A percentile compares a stretch with the other conserved stretches of the same genome.
phyloP scores from a whole-genome alignment of 23 red algal species.

The Gracilariopsis chorda region DNA sequence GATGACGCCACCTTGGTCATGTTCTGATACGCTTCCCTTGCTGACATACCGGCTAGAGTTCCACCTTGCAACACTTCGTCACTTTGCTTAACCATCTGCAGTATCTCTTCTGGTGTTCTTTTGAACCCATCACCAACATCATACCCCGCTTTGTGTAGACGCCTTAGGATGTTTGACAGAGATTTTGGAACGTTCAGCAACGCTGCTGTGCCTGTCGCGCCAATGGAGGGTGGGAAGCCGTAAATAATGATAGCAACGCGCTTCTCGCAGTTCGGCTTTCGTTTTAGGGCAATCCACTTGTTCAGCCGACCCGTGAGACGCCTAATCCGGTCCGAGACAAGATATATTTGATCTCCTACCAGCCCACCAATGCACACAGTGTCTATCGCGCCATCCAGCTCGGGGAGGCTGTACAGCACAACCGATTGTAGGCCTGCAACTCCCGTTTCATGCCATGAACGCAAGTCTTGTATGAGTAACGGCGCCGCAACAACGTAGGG shows the following conservation, averaged over 20 bases:
- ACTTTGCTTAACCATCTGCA: slow-evolving; percentile 7
- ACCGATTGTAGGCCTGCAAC: slow-evolving; percentile 70
- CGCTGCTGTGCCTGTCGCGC: slow-evolving; percentile 75
- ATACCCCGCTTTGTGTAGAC: slow-evolving; percentile 42
- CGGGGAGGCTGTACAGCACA: slow-evolving; percentile 68
- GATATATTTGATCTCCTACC: slow-evolving; percentile 62
- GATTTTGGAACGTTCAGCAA: slow-evolving; percentile 71
- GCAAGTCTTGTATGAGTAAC: slow-evolving; percentile 64
- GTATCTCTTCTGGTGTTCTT: slow-evolving; percentile 38
- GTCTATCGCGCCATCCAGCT: slow-evolving; percentile 74
- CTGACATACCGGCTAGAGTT: neutral
- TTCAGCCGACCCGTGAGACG: slow-evolving; percentile 53
- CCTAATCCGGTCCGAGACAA: slow-evolving; percentile 50
- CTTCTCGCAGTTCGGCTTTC: slow-evolving; percentile 43
- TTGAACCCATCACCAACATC: slow-evolving; percentile 50
- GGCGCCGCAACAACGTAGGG: slow-evolving; percentile 70
- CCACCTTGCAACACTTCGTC: slow-evolving; percentile 48
- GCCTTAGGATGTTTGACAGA: slow-evolving; percentile 12
- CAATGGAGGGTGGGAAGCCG: slow-evolving; percentile 66
- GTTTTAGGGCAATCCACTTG: slow-evolving; percentile 21
- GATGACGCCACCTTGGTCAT: slow-evolving; percentile 32
- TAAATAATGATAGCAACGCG: slow-evolving; percentile 59
- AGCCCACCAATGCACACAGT: slow-evolving; percentile 70
- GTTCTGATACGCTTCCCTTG: neutral
- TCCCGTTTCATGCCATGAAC: slow-evolving; percentile 49